Percentiles rank a stretch among this genome's conserved stretches.
Evolutionary conservation across 768 basidiomycete species (phyloP).

Genomic region (Lactarius sp.): DNA sequence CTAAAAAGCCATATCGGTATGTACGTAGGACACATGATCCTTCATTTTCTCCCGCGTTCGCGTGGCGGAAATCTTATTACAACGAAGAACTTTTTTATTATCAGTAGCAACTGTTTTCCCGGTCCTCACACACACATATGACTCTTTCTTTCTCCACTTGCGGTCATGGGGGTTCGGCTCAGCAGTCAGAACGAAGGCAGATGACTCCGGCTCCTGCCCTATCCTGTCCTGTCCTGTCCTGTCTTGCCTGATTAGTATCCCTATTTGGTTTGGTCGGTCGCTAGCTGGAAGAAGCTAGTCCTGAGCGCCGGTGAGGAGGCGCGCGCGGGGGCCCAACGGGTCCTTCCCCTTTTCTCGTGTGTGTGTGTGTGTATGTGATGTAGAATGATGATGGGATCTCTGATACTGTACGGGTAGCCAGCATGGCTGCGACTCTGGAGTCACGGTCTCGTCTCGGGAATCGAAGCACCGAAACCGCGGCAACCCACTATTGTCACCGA

Average conservation of each 20-base stretch:
- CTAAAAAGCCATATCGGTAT: neutral
- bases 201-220: neutral
- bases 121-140: neutral
- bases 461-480: too few relatives aligned
- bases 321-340: neutral
- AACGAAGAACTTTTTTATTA: neutral
- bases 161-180: neutral
- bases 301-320: neutral
- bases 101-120: neutral
- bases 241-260: neutral
- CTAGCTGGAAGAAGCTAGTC: slow-evolving; percentile 6
- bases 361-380: neutral
- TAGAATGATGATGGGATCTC: neutral
- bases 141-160: neutral
- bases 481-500: neutral
- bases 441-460: neutral
- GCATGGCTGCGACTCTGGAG: neutral
- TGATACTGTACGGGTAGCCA: neutral
- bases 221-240: neutral
- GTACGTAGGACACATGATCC: neutral
- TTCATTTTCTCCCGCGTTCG: neutral
- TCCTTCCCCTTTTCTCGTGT: neutral
- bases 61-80: neutral
- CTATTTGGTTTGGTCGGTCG: slow-evolving; percentile 1
- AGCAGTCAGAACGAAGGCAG: neutral